Percentiles rank a stretch among this genome's conserved stretches.
phyloP scores from a whole-genome alignment of 176 grass and related monocot species.

The Oryza glaberrima region DNA sequence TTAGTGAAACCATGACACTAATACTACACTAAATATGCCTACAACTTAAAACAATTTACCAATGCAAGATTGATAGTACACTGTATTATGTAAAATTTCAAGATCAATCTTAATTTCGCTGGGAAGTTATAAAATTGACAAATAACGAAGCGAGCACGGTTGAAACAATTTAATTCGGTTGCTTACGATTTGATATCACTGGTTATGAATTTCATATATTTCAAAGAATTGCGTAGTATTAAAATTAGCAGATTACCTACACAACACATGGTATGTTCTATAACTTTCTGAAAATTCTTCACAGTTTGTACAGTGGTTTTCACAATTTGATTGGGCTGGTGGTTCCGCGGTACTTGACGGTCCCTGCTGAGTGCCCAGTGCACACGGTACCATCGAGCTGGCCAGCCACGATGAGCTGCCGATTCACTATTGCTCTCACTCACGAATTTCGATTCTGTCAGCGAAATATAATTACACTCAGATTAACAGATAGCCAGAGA shows the following conservation, averaged over 20 bases:
- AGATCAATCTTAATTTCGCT: neutral
- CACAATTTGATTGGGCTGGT: neutral
- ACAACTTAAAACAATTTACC: too few species aligned
- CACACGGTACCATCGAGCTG: neutral
- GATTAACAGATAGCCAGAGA: neutral
- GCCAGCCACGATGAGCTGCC: neutral
- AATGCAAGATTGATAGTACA: conserved; percentile 35
- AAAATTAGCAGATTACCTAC: neutral
- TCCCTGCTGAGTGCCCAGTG: neutral
- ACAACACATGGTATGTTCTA: neutral
- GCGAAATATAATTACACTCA: neutral
- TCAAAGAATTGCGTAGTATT: neutral
- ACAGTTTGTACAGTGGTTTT: neutral
- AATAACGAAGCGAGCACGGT: neutral
- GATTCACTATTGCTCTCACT: neutral
- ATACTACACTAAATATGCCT: too few species aligned
- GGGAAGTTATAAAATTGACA: neutral
- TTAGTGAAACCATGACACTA: too few species aligned
- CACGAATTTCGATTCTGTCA: neutral
- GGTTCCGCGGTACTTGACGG: neutral
- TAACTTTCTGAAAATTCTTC: neutral
- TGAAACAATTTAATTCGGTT: neutral
- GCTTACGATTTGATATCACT: neutral
- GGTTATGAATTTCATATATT: neutral
- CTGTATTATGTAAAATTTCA: neutral